These are phyloP conservation scores for Ampelomyces quisqualis DNA, from an alignment of 2,329 filamentous ascomycete genomes.

Conservation along the genomic window DNA sequence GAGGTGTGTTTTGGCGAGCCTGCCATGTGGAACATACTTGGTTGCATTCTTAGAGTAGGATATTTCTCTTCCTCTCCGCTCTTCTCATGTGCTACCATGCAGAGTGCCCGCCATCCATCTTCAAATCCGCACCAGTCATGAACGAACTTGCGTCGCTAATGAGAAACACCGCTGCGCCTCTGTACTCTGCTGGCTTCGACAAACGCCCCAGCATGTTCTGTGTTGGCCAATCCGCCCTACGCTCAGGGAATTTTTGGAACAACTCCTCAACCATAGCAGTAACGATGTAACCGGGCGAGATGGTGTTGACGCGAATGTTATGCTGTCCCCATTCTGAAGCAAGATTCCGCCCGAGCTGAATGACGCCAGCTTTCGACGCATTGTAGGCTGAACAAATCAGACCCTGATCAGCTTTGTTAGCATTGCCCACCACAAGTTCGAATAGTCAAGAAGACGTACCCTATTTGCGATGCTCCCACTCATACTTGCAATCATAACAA, in stretches of 20 bases:
- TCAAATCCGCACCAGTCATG: constrained; percentile 44
- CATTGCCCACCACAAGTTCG: background rate
- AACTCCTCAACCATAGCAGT: constrained; percentile 82
- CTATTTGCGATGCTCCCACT: constrained; percentile 62
- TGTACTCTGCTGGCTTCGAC: constrained; percentile 40
- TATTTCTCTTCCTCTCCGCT: too few species aligned
- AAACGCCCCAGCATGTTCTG: constrained; percentile 74
- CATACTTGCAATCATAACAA: constrained; percentile 65
- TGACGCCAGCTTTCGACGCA: constrained; percentile 71
- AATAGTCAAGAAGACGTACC: constrained; percentile 46
- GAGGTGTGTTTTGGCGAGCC: constrained; percentile 5
- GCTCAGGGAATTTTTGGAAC: constrained; percentile 73
- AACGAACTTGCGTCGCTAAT: constrained; percentile 46
- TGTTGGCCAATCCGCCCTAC: constrained; percentile 67
- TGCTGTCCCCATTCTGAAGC: constrained; percentile 71
- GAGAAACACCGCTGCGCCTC: constrained; percentile 43
- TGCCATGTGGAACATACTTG: too few species aligned
- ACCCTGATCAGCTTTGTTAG: constrained; percentile 51
- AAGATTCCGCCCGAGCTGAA: constrained; percentile 70
- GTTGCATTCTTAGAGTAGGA: too few species aligned
- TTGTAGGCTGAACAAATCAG: constrained; percentile 71
- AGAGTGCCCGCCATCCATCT: constrained; percentile 44
- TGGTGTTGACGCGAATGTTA: constrained; percentile 76
- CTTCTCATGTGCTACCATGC: constrained; percentile 35
- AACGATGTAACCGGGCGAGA: constrained; percentile 77